These are phyloP conservation scores for Omphalotus olearius DNA, from an alignment of 1,284 basidiomycete species.

Conservation along the genomic window DNA sequence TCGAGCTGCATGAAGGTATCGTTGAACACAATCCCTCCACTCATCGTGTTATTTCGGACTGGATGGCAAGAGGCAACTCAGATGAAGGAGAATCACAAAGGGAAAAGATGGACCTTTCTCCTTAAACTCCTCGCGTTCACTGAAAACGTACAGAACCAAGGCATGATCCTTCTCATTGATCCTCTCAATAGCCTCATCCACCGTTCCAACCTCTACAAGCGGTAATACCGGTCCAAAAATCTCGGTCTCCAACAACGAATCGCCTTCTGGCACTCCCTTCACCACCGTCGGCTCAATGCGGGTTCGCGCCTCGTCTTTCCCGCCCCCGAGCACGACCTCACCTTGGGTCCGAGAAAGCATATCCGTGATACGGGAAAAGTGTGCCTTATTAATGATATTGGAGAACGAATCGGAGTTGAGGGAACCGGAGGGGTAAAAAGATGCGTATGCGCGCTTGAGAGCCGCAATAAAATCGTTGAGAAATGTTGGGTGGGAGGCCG, in stretches of 20 bases:
- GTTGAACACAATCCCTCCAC: constrained; percentile 50
- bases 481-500: constrained; percentile 30
- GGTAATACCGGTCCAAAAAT: constrained; percentile 69
- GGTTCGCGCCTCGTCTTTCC: constrained; percentile 21
- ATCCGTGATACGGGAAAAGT: constrained; percentile 47
- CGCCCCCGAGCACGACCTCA: constrained; percentile 47
- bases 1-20: constrained; percentile 47
- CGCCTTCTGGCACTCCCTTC: constrained; percentile 38
- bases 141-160: constrained; percentile 48
- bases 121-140: constrained; percentile 34
- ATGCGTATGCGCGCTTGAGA: constrained; percentile 35
- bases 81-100: not conserved
- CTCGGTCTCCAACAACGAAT: constrained; percentile 60
- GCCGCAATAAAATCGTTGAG: constrained; percentile 46
- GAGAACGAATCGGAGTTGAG: constrained; percentile 27
- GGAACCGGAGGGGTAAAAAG: constrained; percentile 34
- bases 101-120: constrained; percentile 23
- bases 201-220: constrained; percentile 52
- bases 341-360: constrained; percentile 48
- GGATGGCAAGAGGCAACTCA: not conserved
- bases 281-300: constrained; percentile 47
- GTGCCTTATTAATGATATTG: constrained; percentile 43
- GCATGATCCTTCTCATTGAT: constrained; percentile 43
- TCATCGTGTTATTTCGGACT: constrained; percentile 45
- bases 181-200: constrained; percentile 49